phyloP scores from a whole-genome alignment of 2,329 filamentous ascomycete genomes.

The Emergomyces africanus region DNA sequence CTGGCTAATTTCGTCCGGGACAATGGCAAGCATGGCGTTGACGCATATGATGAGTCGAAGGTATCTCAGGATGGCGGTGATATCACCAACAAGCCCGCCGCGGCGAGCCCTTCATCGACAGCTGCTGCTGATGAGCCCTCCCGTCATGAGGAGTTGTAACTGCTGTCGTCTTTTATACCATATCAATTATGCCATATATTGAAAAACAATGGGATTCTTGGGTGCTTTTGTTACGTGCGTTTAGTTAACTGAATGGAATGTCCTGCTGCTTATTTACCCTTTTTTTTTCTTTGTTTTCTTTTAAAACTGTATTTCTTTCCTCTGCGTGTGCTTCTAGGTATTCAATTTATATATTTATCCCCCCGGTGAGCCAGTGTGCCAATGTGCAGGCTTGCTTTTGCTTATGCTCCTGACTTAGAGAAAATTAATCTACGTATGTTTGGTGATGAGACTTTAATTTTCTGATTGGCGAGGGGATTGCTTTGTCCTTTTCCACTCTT shows the following conservation, averaged over 20 bases:
- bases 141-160: conserved; percentile 30
- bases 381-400: background rate
- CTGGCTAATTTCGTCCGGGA: conserved; percentile 85
- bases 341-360: background rate
- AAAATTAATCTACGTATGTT: no score
- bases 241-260: background rate
- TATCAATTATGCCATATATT: background rate
- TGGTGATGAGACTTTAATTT: no score
- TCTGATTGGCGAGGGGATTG: no score
- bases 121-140: conserved; percentile 14
- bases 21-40: conserved; percentile 80
- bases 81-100: conserved; percentile 12
- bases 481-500: no score
- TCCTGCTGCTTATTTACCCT: no score
- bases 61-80: conserved; percentile 34
- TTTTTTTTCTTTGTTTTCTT: background rate
- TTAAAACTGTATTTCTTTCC: background rate
- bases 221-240: background rate
- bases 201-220: background rate
- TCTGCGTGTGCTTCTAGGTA: background rate
- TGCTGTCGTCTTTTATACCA: background rate
- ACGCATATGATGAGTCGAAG: conserved; percentile 47
- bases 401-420: background rate
- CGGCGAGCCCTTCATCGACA: conserved; percentile 15
- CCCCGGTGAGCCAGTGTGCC: background rate